Conservation (phyloP, 495 filamentous ascomycete species). For the Hypoxylon perforatum region DNA sequence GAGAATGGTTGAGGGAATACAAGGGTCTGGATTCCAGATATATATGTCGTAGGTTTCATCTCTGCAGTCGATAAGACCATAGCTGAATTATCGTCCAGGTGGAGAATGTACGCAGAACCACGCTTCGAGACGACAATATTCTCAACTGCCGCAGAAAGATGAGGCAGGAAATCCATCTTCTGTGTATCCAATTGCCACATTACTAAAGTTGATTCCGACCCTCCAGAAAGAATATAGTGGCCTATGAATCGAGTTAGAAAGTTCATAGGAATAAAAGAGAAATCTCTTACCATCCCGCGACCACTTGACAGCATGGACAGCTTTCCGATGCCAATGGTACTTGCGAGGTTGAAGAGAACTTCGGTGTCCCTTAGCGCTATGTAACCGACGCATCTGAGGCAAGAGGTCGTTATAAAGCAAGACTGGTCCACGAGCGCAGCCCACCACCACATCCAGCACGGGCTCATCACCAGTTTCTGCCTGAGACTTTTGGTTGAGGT, state of each 20-base stretch:
- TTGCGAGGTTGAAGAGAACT: constrained; percentile 60
- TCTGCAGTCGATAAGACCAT: constrained; percentile 91
- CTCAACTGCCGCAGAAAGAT: constrained; percentile 85
- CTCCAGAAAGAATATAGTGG: constrained; percentile 96
- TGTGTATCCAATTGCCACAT: constrained; percentile 95
- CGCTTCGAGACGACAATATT: constrained; percentile 82
- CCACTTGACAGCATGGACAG: constrained; percentile 84
- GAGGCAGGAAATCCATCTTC: constrained; percentile 81
- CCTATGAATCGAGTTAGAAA: constrained; percentile 62
- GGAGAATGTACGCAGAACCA: constrained; percentile 82
- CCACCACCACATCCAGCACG: constrained; percentile 76
- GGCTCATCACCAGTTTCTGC: constrained; percentile 47
- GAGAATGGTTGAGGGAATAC: constrained; percentile 52
- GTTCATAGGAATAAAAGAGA: constrained; percentile 1
- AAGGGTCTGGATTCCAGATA: constrained; percentile 82
- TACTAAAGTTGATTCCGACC: constrained; percentile 87
- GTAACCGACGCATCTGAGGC: constrained; percentile 57
- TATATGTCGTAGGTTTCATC: constrained; percentile 78
- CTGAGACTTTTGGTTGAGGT: constrained; percentile 48
- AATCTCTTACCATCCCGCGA: constrained; percentile 81
- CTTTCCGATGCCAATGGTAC: constrained; percentile 91
- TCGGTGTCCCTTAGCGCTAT: constrained; percentile 45
- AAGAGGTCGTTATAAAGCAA: constrained; percentile 80
- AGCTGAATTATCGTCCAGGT: constrained; percentile 88
- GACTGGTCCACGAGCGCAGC: constrained; percentile 78